These are phyloP conservation scores for Xylaria polymorpha DNA, from an alignment of 2,329 filamentous ascomycete species.

Conservation along the genomic window DNA sequence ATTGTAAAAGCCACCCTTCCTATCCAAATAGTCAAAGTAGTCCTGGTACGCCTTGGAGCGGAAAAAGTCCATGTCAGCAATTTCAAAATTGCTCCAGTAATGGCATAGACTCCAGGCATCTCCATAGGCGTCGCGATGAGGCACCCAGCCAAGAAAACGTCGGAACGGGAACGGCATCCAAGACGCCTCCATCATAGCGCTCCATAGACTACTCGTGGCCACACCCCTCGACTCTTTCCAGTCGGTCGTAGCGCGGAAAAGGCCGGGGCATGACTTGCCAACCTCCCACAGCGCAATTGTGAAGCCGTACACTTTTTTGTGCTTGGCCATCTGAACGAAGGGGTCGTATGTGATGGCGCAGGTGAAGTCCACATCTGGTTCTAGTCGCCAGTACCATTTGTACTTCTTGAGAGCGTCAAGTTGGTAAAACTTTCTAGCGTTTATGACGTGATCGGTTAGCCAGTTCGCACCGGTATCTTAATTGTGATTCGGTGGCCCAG, in stretches of 20 bases:
- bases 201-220: conserved; percentile 54
- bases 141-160: conserved; percentile 51
- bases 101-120: conserved; percentile 59
- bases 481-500: background rate
- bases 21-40: conserved; percentile 56
- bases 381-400: conserved; percentile 61
- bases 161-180: conserved; percentile 58
- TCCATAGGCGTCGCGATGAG: conserved; percentile 54
- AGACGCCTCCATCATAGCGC: conserved; percentile 54
- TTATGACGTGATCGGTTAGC: conserved; percentile 19
- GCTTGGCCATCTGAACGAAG: conserved; percentile 58
- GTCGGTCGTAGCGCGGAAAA: conserved; percentile 56
- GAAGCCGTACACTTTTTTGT: conserved; percentile 58
- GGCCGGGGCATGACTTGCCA: conserved; percentile 55
- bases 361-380: conserved; percentile 58
- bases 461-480: background rate
- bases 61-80: conserved; percentile 60
- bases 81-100: conserved; percentile 63
- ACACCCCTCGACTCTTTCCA: conserved; percentile 55
- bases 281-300: conserved; percentile 59
- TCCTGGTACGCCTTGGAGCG: conserved; percentile 55
- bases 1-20: conserved; percentile 57
- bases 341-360: conserved; percentile 62
- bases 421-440: conserved; percentile 56
- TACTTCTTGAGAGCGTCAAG: conserved; percentile 56